These are phyloP conservation scores for Diplodia mutila DNA, from an alignment of 2,329 filamentous ascomycete genomes.

Conservation along the genomic window DNA sequence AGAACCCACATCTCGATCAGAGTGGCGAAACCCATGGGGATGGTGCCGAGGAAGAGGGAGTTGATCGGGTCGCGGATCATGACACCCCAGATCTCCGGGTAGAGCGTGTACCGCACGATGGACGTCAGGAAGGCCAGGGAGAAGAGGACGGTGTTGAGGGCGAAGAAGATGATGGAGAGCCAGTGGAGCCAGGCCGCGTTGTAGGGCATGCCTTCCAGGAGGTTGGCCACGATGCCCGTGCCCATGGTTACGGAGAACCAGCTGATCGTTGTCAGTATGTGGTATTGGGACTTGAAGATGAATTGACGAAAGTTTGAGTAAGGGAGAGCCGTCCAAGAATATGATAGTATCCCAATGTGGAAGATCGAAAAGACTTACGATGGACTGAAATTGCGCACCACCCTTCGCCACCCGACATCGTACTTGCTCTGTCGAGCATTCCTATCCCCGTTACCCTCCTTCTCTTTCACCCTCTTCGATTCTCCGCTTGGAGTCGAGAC, in stretches of 20 bases:
- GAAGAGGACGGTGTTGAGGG: conserved; percentile 61
- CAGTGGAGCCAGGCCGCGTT: conserved; percentile 59
- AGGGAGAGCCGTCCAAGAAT: too few species aligned
- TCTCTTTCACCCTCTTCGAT: neutral
- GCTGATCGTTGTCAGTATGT: neutral
- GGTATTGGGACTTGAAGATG: too few species aligned
- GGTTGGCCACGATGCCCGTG: conserved; percentile 66
- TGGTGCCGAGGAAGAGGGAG: conserved; percentile 65
- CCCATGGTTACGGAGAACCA: conserved; percentile 53
- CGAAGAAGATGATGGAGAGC: conserved; percentile 62
- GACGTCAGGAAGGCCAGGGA: conserved; percentile 56
- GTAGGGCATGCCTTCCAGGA: conserved; percentile 65
- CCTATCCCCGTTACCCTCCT: neutral
- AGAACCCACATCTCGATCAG: conserved; percentile 67
- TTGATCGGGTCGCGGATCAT: conserved; percentile 68
- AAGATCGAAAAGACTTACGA: conserved; percentile 27
- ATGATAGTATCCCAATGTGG: neutral
- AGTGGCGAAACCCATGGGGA: conserved; percentile 68
- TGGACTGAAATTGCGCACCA: conserved; percentile 43
- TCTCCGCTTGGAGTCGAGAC: neutral
- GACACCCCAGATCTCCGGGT: conserved; percentile 63
- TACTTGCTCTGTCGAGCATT: conserved; percentile 1
- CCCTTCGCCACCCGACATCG: conserved; percentile 37
- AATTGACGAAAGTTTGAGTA: neutral
- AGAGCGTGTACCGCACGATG: conserved; percentile 62